Base-by-base conservation (phyloP, 352 stramenopile genomes). In the Hyaloperonospora brassicae region DNA sequence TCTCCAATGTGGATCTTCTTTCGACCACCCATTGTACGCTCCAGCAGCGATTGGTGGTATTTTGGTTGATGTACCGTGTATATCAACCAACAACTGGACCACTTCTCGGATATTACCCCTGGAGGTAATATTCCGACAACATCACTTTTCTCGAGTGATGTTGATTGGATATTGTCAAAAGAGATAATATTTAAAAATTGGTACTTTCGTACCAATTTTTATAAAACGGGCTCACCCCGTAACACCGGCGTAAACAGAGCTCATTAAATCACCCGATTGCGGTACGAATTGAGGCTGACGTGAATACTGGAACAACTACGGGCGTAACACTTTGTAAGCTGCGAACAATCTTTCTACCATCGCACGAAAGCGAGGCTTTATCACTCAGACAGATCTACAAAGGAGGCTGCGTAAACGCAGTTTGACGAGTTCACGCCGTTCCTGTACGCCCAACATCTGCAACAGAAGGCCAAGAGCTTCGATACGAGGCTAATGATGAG, bases 401-500 rank as follows among this genome's bases (percentile, higher is more conserved):
- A 66, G 13, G 69, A 68, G 17, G 59, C 44, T 35, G 52, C 67
- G 3, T 57, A 64, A 0, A 66, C 71, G 30, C 71, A 84, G 40
- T 96, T 97, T 49, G 71, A 98, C 39, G 91, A 98, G 66, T 99
- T 98, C 64, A 87, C 79, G 25, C 84, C 84, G 38, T 87, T 76
- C 30, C 47, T 93, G 40, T 91, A 90, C 57, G 79, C 79, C 13
- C 84, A 93, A 51, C 80, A 93, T 50, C 53, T 54, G 4, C 60
- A 76, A 50, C 84, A 87, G 60, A 64, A 73, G 21, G 66, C 86
- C n/a, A 66, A 91, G 41, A 74, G 76, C 52, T 98, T 97, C 46
- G 57, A 82, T 42, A 97, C 43, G 78, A 94, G 31, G 95, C 96
- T n/a, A 88, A 98, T 1, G 96, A 98, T 72, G 90, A 97, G 52